A percentile compares a stretch with the other conserved stretches of the same genome.
Conservation (phyloP, 441 rosid species). For the Jatropha podagrica region DNA sequence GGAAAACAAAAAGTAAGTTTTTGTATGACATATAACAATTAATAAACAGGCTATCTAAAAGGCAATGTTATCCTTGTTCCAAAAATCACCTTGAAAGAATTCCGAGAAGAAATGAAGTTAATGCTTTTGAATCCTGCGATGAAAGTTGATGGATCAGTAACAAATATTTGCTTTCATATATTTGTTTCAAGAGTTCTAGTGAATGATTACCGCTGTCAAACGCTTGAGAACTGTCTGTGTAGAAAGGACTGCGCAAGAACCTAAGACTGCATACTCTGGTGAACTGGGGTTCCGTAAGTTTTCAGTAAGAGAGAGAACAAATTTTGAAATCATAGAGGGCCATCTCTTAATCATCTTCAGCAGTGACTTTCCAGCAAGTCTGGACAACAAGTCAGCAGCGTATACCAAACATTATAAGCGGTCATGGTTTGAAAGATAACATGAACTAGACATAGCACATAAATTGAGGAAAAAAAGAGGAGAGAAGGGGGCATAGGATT, state of each 20-base stretch:
- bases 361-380: conserved; percentile 96
- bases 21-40: conserved; percentile 1
- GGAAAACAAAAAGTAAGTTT: conserved; percentile 25
- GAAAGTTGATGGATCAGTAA: conserved; percentile 37
- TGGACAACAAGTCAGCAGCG: conserved; percentile 43
- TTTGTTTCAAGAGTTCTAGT: conserved; percentile 24
- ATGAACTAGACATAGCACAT: conserved; percentile 4
- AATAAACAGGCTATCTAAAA: conserved; percentile 16
- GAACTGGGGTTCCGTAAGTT: conserved; percentile 65
- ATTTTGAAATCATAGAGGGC: conserved; percentile 90
- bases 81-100: conserved; percentile 82
- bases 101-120: conserved; percentile 80
- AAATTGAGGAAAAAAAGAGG: too few relatives aligned
- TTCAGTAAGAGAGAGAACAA: conserved; percentile 70
- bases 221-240: conserved; percentile 93
- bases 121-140: conserved; percentile 84
- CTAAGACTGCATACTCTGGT: conserved; percentile 82
- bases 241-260: conserved; percentile 95
- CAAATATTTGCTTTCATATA: conserved; percentile 10
- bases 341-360: conserved; percentile 95
- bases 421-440: background rate
- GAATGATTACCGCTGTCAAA: conserved; percentile 75
- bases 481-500: background rate
- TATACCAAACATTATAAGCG: conserved; percentile 20
- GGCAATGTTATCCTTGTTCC: background rate